Base-by-base conservation (phyloP, 192 early-diverging fungal genomes). In the Coemansia sp. region DNA sequence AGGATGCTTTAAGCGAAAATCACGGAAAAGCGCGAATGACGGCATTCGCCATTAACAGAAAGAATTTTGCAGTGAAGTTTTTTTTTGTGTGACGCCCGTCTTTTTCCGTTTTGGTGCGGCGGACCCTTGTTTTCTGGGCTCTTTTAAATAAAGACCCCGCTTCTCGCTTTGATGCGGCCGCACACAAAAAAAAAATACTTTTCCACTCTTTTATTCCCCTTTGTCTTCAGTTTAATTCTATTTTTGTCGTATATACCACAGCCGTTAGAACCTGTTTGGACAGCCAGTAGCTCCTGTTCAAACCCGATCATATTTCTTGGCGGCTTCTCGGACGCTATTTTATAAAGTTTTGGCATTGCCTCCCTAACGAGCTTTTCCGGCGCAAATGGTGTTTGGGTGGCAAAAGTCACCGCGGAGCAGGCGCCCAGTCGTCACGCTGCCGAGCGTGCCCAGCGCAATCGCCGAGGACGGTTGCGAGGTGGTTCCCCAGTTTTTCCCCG, bases 401-500 rank as follows among this genome's bases (percentile, higher is more conserved):
- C 63, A 69, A 21, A 52, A 29, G 55, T 51, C 67, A 6, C 31
- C 58, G 4, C 45, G 51, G 1, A 47, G 32, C 22, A 31, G 22
- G 14, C 29, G 11, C 18, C 18, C 4, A 30, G 3, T 54, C 14
- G 44, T 35, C 3, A 3, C 42, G 52, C 29, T 35, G 14, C 52
- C 52, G 10, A 38, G 21, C 16, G 23, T 63, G 29, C 61, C 61
- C 22, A 44, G 44, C 5, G 44, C 59, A 12, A 65, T 68, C 14
- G 71, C 71, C 23, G 65, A 67, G 42, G 71, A 74, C 31, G 56
- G 53, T 21, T 62, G 70, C 51, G 71, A 74, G 42, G 56, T 64
- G 8, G 71, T 74, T 47, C 73, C 73, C 1, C 73, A 76, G 62
- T 76, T 76, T 46, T 69, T 69, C 44, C 73, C 67, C 5, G 63